phyloP scores from a whole-genome alignment of 2,329 filamentous ascomycete species.

The Chalaropsis thielavioides region DNA sequence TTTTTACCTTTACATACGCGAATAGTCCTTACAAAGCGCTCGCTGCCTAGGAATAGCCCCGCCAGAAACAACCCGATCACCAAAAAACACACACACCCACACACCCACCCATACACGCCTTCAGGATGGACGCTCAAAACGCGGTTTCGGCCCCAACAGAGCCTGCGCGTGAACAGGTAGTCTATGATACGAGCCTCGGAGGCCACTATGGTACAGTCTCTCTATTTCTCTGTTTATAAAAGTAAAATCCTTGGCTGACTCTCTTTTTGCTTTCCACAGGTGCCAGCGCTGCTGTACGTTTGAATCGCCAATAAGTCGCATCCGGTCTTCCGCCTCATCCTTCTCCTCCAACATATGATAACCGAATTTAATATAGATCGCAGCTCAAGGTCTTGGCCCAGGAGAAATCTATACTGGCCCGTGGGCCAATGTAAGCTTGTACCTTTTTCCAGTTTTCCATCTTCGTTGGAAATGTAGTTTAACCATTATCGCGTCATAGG shows the following conservation, averaged over 20 bases:
- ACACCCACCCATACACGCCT: too few relatives aligned
- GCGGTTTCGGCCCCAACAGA: conserved; percentile 26
- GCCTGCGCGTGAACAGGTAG: conserved; percentile 44
- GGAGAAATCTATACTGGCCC: conserved; percentile 85
- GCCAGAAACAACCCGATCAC: background rate
- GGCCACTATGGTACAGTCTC: conserved; percentile 55
- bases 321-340: conserved; percentile 20
- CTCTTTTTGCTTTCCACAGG: conserved; percentile 25
- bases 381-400: conserved; percentile 76
- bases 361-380: conserved; percentile 42
- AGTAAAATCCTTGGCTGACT: background rate
- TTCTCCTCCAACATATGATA: background rate
- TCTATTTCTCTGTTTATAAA: background rate
- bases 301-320: conserved; percentile 10
- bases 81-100: background rate
- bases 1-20: background rate
- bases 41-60: background rate
- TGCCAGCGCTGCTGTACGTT: conserved; percentile 32
- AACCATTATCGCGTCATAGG: conserved; percentile 35
- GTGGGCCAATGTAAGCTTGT: conserved; percentile 74
- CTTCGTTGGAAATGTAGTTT: background rate
- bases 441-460: background rate
- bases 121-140: conserved; percentile 4
- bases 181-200: conserved; percentile 60
- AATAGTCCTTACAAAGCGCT: background rate